phyloP scores from a whole-genome alignment of 2,329 filamentous ascomycete species.

The Sporothrix pallida region DNA sequence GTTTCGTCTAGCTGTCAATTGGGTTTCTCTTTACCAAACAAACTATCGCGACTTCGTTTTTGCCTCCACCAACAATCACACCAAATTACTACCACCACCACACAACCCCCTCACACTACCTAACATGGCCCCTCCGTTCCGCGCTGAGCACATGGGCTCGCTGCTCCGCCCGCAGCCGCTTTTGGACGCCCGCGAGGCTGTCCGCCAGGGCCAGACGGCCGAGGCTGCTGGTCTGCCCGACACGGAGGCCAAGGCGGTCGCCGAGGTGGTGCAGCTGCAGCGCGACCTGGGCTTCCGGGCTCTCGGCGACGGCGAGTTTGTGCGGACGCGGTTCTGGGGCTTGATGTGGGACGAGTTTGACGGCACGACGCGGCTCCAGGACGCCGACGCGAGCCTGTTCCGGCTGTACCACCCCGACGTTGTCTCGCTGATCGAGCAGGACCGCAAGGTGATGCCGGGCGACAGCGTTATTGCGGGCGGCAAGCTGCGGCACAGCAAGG shows the following conservation, averaged over 20 bases:
- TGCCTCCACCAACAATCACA: background rate
- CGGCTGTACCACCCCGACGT: slow-evolving; percentile 62
- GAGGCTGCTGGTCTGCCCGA: slow-evolving; percentile 53
- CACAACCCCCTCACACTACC: background rate
- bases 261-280: slow-evolving; percentile 64
- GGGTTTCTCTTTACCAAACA: background rate
- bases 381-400: slow-evolving; percentile 54
- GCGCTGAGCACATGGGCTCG: slow-evolving; percentile 77
- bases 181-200: slow-evolving; percentile 56
- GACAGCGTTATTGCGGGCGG: slow-evolving; percentile 59
- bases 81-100: background rate
- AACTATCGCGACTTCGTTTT: background rate
- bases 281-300: slow-evolving; percentile 61
- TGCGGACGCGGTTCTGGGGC: slow-evolving; percentile 46
- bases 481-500: slow-evolving; percentile 54
- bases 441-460: slow-evolving; percentile 61
- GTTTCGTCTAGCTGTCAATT: background rate
- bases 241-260: slow-evolving; percentile 63
- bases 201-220: slow-evolving; percentile 60
- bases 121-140: slow-evolving; percentile 55
- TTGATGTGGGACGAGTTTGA: slow-evolving; percentile 50
- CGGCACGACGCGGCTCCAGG: slow-evolving; percentile 55
- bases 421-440: slow-evolving; percentile 59
- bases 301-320: slow-evolving; percentile 67
- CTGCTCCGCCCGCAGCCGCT: slow-evolving; percentile 71